phyloP scores from a whole-genome alignment of 805 yeast genomes.

The Alloascoidea hylecoeti region DNA sequence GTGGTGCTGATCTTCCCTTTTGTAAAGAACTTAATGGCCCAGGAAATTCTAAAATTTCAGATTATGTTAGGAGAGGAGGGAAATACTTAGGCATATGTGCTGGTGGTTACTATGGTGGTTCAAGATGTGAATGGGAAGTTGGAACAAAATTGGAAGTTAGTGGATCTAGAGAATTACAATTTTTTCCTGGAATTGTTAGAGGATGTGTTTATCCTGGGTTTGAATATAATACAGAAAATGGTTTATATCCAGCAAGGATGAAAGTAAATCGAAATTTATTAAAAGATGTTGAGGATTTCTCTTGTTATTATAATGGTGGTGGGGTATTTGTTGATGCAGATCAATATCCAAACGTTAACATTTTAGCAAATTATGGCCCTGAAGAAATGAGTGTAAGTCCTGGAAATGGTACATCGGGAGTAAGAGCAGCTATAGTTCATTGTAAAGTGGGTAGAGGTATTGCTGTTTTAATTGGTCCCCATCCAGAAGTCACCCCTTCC shows the following conservation, averaged over 20 bases:
- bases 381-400: constrained; percentile 33
- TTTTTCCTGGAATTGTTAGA: constrained; percentile 71
- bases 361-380: constrained; percentile 51
- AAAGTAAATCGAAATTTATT: constrained; percentile 17
- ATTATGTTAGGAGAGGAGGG: constrained; percentile 71
- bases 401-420: constrained; percentile 11
- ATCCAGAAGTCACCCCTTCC: constrained; percentile 71
- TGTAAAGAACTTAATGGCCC: constrained; percentile 59
- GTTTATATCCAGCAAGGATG: constrained; percentile 50
- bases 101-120: constrained; percentile 80
- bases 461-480: constrained; percentile 72
- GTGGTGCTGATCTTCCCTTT: constrained; percentile 92
- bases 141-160: constrained; percentile 66
- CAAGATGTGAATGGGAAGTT: constrained; percentile 70
- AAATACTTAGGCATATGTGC: constrained; percentile 82
- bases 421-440: constrained; percentile 63
- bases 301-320: constrained; percentile 77
- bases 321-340: constrained; percentile 71
- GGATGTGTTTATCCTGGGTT: constrained; percentile 82
- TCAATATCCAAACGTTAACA: constrained; percentile 39
- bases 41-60: constrained; percentile 45
- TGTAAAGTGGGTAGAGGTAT: constrained; percentile 61
- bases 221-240: constrained; percentile 59
- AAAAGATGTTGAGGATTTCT: constrained; percentile 6
- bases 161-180: constrained; percentile 70